phyloP scores from a whole-genome alignment of 2,329 filamentous ascomycete species.

The Aspergillus spinulosporus region DNA sequence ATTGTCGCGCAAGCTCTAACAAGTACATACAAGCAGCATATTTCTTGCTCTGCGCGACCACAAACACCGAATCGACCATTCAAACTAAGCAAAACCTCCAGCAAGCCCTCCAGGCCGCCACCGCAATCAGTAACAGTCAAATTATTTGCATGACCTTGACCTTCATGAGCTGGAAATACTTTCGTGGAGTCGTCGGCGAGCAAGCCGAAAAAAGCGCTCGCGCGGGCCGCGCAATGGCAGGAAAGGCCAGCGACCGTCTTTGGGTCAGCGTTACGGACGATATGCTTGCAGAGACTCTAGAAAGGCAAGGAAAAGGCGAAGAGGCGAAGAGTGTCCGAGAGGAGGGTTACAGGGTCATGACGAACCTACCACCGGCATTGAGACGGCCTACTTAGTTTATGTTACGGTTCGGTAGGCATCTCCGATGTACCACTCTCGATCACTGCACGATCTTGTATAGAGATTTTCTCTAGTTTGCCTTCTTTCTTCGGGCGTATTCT shows the following conservation, averaged over 20 bases:
- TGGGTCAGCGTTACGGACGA: conserved; percentile 81
- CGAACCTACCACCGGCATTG: conserved; percentile 39
- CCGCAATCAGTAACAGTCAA: conserved; percentile 70
- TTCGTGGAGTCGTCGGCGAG: conserved; percentile 76
- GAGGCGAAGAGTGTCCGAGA: conserved; percentile 51
- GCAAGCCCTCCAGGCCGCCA: conserved; percentile 68
- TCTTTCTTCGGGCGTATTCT: not conserved
- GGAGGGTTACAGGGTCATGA: conserved; percentile 46
- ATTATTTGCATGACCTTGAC: conserved; percentile 80
- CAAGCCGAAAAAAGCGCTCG: conserved; percentile 75
- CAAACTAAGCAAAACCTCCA: conserved; percentile 78
- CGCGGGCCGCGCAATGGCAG: conserved; percentile 67
- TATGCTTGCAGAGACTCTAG: conserved; percentile 73
- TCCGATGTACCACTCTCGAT: not conserved
- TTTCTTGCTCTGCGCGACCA: conserved; percentile 70
- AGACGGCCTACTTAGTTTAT: conserved; percentile 26
- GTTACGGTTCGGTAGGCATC: not conserved
- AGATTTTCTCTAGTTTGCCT: not conserved
- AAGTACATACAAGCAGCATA: conserved; percentile 75
- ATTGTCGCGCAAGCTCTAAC: conserved; percentile 70
- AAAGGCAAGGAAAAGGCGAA: conserved; percentile 65
- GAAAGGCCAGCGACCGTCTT: conserved; percentile 67
- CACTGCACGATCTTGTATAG: not conserved
- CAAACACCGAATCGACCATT: conserved; percentile 67
- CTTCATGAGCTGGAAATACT: conserved; percentile 81